Base-by-base conservation (phyloP, 345 rosid species). In the Noccaea bulbosa region DNA sequence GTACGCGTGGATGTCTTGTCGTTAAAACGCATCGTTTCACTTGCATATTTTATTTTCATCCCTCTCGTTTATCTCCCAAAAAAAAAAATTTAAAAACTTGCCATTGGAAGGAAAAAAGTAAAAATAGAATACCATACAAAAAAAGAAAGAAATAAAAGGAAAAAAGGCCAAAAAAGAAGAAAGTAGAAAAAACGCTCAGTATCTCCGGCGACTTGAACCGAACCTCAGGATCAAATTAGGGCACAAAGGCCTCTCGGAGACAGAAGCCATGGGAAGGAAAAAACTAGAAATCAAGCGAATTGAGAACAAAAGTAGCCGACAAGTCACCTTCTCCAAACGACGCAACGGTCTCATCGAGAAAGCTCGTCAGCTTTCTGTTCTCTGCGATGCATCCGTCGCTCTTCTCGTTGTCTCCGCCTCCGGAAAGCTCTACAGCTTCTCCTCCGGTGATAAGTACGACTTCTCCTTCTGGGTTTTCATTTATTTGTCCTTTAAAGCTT, bases 241-340 rank as follows among this genome's bases (percentile, higher is more conserved):
- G 64, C 73, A 59, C 63, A 51, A 41, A 69, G n/a, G 24, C 58
- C 49, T 52, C 33, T 60, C 57, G n/a, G 73, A 22, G 35, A 60
- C 44, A 15, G 11, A 58, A 66, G 40, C 73, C 57, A 83, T 83
- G 87, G 85, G 93, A 51, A 69, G 93, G 15, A 80, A 63, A 70
- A 90, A 86, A 85, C 54, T 90, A 32, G 85, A 70, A 80, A 70
- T 90, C 67, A 85, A 86, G 78, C 86, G 85, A 71, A 90, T 88
- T 67, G 90, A 90, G 76, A 75, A 85, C 74, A 88, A 82, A 61
- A 84, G 83, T 79, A 86, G 87, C 62, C 88, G 93, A 11, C 93
- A 86, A 70, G 90, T 87, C 2, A 83, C 91, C n/a, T 90, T 90
- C 78, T 86, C 88, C 2, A 90, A 90, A 77, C 73, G 96, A 16